Evolutionary conservation across 2,329 filamentous ascomycete genomes (phyloP), one percentile per base, ranked within the genome.

Genomic region (Claviceps maximensis): DNA sequence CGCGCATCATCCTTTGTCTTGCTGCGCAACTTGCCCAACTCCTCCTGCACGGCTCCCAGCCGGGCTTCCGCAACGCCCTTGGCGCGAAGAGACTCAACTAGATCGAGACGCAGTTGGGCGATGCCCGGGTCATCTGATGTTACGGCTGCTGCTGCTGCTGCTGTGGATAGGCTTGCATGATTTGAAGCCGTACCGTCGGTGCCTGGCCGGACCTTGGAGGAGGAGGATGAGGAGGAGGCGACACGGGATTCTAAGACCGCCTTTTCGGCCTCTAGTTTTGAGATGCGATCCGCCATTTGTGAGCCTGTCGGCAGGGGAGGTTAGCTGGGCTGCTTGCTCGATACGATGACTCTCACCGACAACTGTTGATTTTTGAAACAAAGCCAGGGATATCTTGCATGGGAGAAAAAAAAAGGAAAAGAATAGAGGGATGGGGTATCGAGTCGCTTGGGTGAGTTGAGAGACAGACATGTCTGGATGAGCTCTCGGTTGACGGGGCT

Each of bases 11-110:
- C 69, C 46, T 74, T 75, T 5, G 75, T 74, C 60, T 80, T 79
- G 33, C 73, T 66, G 41, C 80, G 82, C n/a, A 89, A 69, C 27
- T 74, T 75, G 42, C 75, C 70, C 40, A 90, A 74, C 59, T 91
- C 83, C 13, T 78, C 70, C 31, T 82, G 83, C 33, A 83, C 75
- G 6, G 71, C 67, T 51, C 79, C 76, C 4, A 93, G 72, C 38
- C 83, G 77, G 10, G 75, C 67, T 63, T 89, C 80, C 3, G 89
- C 72, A 50, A 84, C 78, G 19, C 80, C 77, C 55, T 85, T 86
- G 8, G 86, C 83, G 38, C 86, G 84, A 57, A 95, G 79, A 5
- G 89, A 86, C 63, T 87, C 80, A 23, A 85, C 79, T 1, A 95
- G 77, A 54, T 95, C 87, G 51, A 83, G 72, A 51, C 82, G 78